Conservation (phyloP, 805 yeast species). For the Wickerhamiella shivajii region DNA sequence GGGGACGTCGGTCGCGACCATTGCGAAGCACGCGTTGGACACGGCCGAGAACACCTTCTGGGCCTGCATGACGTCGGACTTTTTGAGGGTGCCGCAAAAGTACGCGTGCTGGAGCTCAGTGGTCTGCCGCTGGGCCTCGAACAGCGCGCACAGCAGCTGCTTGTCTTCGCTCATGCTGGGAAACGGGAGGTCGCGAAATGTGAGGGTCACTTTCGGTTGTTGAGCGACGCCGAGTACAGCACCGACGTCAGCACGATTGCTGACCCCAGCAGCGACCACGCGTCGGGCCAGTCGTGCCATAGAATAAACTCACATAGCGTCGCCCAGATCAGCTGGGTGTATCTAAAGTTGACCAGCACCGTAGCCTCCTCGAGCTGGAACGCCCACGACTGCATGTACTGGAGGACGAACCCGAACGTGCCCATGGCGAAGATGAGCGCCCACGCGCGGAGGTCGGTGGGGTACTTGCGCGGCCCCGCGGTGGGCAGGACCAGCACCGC, state of each 20-base stretch:
- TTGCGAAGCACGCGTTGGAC: too few species aligned
- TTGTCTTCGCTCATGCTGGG: too few species aligned
- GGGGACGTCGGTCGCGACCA: too few species aligned
- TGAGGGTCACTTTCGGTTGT: too few species aligned
- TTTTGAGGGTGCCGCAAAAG: too few species aligned
- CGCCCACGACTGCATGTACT: conserved; percentile 65
- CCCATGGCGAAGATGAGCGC: conserved; percentile 46
- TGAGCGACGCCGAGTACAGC: conserved; percentile 1
- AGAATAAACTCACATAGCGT: conserved; percentile 55
- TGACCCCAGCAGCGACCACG: conserved; percentile 57
- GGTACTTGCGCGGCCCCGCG: conserved; percentile 29
- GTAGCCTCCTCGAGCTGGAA: conserved; percentile 71
- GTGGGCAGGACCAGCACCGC: conserved; percentile 47
- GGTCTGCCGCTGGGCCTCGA: too few species aligned
- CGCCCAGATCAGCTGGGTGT: conserved; percentile 68
- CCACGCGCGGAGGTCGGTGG: conserved; percentile 31
- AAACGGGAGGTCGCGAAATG: too few species aligned
- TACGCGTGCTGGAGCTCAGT: too few species aligned
- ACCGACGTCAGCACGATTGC: conserved; percentile 48
- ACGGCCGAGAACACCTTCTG: too few species aligned
- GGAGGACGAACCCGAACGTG: conserved; percentile 68
- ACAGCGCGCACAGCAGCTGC: too few species aligned
- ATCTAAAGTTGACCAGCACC: conserved; percentile 57
- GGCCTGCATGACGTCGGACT: too few species aligned
- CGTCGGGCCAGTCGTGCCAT: conserved; percentile 60